Evolutionary conservation across 371 early-diverging fungal genomes (phyloP).

Genomic region (Mortierella sp.): DNA sequence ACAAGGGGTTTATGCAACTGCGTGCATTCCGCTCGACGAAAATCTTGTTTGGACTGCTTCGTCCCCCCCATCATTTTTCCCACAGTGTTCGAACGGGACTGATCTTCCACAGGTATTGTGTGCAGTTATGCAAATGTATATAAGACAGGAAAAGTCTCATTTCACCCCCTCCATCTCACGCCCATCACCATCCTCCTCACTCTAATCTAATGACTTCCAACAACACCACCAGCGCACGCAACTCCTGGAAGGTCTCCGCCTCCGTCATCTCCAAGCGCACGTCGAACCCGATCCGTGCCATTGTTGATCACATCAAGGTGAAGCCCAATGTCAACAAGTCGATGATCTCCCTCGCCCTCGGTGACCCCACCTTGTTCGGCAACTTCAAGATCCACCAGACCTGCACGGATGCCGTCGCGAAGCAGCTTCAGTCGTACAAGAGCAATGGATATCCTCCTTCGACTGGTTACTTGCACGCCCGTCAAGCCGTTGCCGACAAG

Average conservation of each 20-base stretch:
- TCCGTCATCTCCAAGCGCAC: constrained; percentile 80
- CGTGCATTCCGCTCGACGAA: no score
- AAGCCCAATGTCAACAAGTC: constrained; percentile 77
- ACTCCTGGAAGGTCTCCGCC: constrained; percentile 62
- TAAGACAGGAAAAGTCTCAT: neutral
- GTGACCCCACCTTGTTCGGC: constrained; percentile 93
- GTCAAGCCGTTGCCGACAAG: constrained; percentile 82
- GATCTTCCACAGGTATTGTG: no score
- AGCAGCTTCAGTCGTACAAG: constrained; percentile 72
- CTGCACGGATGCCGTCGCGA: constrained; percentile 76
- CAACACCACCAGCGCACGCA: constrained; percentile 29
- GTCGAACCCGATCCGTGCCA: constrained; percentile 89
- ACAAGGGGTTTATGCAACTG: no score
- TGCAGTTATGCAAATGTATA: no score
- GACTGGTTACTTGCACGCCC: constrained; percentile 77
- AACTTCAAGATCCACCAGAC: constrained; percentile 85
- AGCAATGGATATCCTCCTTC: constrained; percentile 91
- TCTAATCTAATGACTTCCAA: no score
- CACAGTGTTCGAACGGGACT: no score
- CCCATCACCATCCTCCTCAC: neutral
- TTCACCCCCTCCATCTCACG: neutral
- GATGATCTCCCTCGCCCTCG: constrained; percentile 85
- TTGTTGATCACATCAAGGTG: constrained; percentile 82
- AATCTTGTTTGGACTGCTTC: no score
- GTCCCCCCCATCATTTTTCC: no score